Evolutionary conservation across 768 basidiomycete genomes (phyloP).

Genomic region (Trametes meyenii): DNA sequence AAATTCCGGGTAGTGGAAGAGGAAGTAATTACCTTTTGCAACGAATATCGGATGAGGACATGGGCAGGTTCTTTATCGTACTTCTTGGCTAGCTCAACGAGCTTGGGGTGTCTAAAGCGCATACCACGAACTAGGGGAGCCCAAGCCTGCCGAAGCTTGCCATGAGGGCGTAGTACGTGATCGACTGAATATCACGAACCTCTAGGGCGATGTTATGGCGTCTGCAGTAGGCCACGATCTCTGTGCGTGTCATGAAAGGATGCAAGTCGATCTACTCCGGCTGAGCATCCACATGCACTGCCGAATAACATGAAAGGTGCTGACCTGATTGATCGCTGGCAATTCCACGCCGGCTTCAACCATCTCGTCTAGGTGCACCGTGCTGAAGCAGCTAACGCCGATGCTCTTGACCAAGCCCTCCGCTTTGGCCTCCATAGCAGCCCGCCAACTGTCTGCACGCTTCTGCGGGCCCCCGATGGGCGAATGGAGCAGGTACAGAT

Average conservation of each 20-base stretch:
- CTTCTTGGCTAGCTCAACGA: slow-evolving; percentile 51
- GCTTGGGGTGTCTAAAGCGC: slow-evolving; percentile 60
- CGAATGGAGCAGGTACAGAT: slow-evolving; percentile 72
- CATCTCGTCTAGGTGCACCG: slow-evolving; percentile 61
- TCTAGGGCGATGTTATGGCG: slow-evolving; percentile 62
- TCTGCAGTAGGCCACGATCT: slow-evolving; percentile 62
- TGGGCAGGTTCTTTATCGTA: slow-evolving; percentile 60
- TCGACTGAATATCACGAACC: slow-evolving; percentile 37
- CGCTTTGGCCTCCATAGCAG: slow-evolving; percentile 64
- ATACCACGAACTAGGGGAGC: slow-evolving; percentile 68
- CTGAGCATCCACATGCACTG: not conserved
- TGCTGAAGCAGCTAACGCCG: slow-evolving; percentile 66
- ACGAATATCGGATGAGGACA: slow-evolving; percentile 69
- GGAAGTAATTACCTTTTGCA: slow-evolving; percentile 62
- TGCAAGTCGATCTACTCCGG: slow-evolving; percentile 52
- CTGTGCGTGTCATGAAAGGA: slow-evolving; percentile 69
- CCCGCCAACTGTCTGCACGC: slow-evolving; percentile 66
- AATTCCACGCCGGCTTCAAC: slow-evolving; percentile 47
- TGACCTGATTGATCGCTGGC: slow-evolving; percentile 65
- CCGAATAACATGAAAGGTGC: slow-evolving; percentile 10
- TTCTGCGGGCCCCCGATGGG: slow-evolving; percentile 62
- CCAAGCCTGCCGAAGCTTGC: slow-evolving; percentile 57
- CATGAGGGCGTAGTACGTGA: not conserved
- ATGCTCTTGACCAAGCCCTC: slow-evolving; percentile 60
- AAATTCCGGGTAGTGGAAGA: too few species aligned